Percentiles rank a stretch among this genome's conserved stretches.
Conservation (phyloP, 805 yeast genomes). For the Spathaspora sp. region DNA sequence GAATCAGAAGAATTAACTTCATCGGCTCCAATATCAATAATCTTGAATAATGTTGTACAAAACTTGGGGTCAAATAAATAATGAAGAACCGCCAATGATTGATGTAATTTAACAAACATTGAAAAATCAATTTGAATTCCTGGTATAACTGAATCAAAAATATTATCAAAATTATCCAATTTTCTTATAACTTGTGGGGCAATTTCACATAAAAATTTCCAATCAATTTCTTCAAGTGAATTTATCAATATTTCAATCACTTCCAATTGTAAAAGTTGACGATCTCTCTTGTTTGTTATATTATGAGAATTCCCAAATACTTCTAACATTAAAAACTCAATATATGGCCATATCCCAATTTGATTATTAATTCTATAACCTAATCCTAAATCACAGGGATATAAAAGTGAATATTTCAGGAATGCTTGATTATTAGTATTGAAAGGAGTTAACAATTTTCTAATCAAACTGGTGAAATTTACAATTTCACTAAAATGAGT, state of each 20-base stretch:
- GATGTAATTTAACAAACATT: slow-evolving; percentile 55
- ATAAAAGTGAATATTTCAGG: slow-evolving; percentile 39
- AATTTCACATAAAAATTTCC: slow-evolving; percentile 47
- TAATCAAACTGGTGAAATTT: slow-evolving; percentile 60
- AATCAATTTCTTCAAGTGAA: slow-evolving; percentile 31
- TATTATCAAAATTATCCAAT: slow-evolving; percentile 15
- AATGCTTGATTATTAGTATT: slow-evolving; percentile 24
- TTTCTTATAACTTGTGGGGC: slow-evolving; percentile 42
- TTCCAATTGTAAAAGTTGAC: slow-evolving; percentile 46
- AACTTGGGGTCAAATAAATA: slow-evolving; percentile 59
- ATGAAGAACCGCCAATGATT: slow-evolving; percentile 63
- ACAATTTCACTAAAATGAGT: slow-evolving; percentile 46
- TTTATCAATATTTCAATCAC: slow-evolving; percentile 50
- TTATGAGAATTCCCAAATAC: slow-evolving; percentile 54
- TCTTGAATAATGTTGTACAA: slow-evolving; percentile 51
- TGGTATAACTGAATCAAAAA: slow-evolving; percentile 19
- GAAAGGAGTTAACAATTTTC: slow-evolving; percentile 39
- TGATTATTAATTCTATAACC: slow-evolving; percentile 45
- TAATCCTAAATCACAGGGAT: slow-evolving; percentile 62
- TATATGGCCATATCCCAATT: slow-evolving; percentile 74
- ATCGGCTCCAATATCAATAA: slow-evolving; percentile 61
- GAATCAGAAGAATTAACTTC: slow-evolving; percentile 32
- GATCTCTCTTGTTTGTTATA: slow-evolving; percentile 29
- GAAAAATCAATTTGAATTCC: slow-evolving; percentile 15
- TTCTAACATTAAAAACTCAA: slow-evolving; percentile 67